A percentile compares a stretch with the other conserved stretches of the same genome.
phyloP scores from a whole-genome alignment of 345 rosid genomes.

The Geranium brycei region DNA sequence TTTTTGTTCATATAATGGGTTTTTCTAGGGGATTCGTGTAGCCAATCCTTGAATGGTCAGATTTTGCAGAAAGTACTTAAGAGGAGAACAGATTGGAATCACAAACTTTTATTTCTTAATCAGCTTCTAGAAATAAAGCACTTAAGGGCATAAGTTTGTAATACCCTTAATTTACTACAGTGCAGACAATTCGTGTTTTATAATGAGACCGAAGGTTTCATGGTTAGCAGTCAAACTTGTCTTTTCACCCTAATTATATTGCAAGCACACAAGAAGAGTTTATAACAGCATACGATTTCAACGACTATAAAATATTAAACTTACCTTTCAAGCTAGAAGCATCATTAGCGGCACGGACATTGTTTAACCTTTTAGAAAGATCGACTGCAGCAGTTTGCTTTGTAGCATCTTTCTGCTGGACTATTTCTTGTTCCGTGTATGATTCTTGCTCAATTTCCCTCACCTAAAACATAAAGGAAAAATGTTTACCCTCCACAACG shows the following conservation, averaged over 20 bases:
- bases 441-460: constrained; percentile 71
- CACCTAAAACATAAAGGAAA: constrained; percentile 31
- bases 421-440: constrained; percentile 32
- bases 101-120: too few relatives aligned
- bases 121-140: too few relatives aligned
- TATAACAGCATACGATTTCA: not conserved
- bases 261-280: not conserved
- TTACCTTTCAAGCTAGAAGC: constrained; percentile 71
- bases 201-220: not conserved
- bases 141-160: not conserved
- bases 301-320: not conserved
- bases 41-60: too few relatives aligned
- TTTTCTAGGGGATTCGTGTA: too few relatives aligned
- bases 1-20: too few relatives aligned
- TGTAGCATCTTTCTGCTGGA: constrained; percentile 31
- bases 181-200: not conserved
- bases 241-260: not conserved
- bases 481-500: not conserved
- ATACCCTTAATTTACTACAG: not conserved
- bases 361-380: constrained; percentile 80
- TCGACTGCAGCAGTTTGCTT: constrained; percentile 66
- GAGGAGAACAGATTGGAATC: too few relatives aligned
- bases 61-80: too few relatives aligned
- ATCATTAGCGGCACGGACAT: constrained; percentile 49
- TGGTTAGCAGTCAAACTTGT: not conserved